Evolutionary conservation across 345 rosid species (phyloP), one percentile per base, ranked within the genome.

Genomic region (Cardamine occulta): DNA sequence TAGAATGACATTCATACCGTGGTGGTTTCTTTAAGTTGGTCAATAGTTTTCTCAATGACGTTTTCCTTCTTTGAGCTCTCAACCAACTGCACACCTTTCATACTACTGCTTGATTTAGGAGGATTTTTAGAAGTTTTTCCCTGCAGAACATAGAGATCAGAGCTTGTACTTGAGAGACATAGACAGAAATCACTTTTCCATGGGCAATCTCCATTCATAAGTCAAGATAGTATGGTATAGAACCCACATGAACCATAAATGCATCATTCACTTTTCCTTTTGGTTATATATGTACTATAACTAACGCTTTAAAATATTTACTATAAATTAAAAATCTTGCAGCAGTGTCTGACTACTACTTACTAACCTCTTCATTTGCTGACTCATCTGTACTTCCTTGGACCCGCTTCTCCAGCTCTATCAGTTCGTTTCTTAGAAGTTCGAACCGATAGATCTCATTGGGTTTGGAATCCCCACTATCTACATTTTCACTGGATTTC

Each of bases 351-450:
- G 60, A 19, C 23, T 53, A 19, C 26, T 24, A 66, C 49, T 55
- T 44, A 74, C 74, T 58, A 72, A 91, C 97, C 96, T 86, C 91
- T 79, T 82, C 89, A 72, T 73, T 83, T 75, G 81, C 88, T 17
- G 91, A 83, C 54, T 86, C 86, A 82, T 86, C 78, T 49, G 96
- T 80, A 83, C 87, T 88, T 80, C 77, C 87, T 80, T 86, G 93
- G 70, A 95, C 94, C 59, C 97, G 90, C 77, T 85, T 87, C 82
- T 95, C 98, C 63, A 95, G 96, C 83, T 95, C 96, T 67, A 92
- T 88, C 31, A 95, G 88, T 80, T 95, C 99, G 70, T 83, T 92
- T 82, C 93, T 88, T 29, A 95, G 75, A 72, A 87, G 79, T 81
- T 92, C 97, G 28, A 90, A 95, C 26, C 97, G 88, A 66, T 54